phyloP scores from a whole-genome alignment of 2,329 filamentous ascomycete genomes.

The Colletotrichum graminicola region DNA sequence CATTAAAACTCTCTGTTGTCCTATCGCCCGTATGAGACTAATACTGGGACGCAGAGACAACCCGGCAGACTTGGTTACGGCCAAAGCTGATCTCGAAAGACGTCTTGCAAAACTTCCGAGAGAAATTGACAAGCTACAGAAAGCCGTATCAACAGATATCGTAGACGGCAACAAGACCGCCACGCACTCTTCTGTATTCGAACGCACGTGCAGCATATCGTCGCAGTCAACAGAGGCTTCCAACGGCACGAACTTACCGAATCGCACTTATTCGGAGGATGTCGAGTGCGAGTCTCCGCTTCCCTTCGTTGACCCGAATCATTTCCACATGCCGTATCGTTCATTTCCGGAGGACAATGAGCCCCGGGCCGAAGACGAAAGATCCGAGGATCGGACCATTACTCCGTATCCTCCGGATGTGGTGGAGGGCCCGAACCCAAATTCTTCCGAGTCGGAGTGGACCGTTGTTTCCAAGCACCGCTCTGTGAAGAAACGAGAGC shows the following conservation, averaged over 20 bases:
- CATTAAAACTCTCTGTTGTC: neutral
- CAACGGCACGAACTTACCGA: constrained; percentile 46
- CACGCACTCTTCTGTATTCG: constrained; percentile 62
- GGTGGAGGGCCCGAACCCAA: neutral
- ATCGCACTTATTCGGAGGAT: constrained; percentile 46
- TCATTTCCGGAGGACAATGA: constrained; percentile 40
- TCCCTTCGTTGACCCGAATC: constrained; percentile 51
- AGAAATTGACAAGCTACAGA: constrained; percentile 59
- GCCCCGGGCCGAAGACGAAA: constrained; percentile 28
- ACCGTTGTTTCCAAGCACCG: constrained; percentile 53
- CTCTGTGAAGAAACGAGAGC: constrained; percentile 55
- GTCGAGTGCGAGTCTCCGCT: constrained; percentile 49
- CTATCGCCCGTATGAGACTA: neutral
- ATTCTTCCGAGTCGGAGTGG: constrained; percentile 44
- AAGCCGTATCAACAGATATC: constrained; percentile 54
- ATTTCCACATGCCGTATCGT: constrained; percentile 54
- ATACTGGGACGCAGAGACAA: constrained; percentile 44
- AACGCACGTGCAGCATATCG: constrained; percentile 62
- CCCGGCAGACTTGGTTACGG: constrained; percentile 47
- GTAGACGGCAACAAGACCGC: constrained; percentile 50
- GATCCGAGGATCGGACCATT: constrained; percentile 46
- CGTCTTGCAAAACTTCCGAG: constrained; percentile 54
- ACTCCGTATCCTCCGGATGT: constrained; percentile 45
- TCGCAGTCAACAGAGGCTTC: constrained; percentile 57
- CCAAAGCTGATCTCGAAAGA: constrained; percentile 51